phyloP scores from a whole-genome alignment of 305 asterid genomes.

The Solanum hybrid region DNA sequence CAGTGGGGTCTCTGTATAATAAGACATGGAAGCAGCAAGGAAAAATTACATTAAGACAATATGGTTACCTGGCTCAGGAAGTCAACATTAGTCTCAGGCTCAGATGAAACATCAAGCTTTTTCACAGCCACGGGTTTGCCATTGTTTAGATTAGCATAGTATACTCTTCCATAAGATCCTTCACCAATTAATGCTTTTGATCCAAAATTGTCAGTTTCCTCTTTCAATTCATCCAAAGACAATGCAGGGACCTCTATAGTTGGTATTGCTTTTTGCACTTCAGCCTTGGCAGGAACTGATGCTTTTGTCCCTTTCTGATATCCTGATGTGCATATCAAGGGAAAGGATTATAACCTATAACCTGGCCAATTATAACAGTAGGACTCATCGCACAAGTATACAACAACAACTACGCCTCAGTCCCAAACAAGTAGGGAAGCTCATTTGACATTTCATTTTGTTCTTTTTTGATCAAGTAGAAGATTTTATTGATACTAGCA shows the following conservation, averaged over 20 bases:
- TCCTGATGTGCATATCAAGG: background rate
- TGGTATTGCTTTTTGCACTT: slow-evolving; percentile 41
- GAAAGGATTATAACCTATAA: background rate
- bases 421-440: background rate
- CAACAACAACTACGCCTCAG: background rate
- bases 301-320: slow-evolving; percentile 1
- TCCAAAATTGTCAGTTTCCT: slow-evolving; percentile 62
- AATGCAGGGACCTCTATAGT: slow-evolving; percentile 43
- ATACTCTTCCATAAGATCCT: slow-evolving; percentile 75
- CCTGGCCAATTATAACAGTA: background rate
- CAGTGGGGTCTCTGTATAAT: slow-evolving; percentile 12
- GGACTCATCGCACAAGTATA: background rate
- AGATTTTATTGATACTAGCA: background rate
- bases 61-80: slow-evolving; percentile 51
- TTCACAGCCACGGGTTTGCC: slow-evolving; percentile 59
- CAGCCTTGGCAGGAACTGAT: background rate
- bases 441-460: background rate
- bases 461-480: background rate
- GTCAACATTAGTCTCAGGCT: slow-evolving; percentile 54
- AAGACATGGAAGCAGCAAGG: slow-evolving; percentile 5
- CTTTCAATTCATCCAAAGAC: slow-evolving; percentile 59
- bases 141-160: slow-evolving; percentile 46
- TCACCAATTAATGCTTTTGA: slow-evolving; percentile 58
- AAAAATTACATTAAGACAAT: slow-evolving; percentile 1
- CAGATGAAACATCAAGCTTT: slow-evolving; percentile 61